Conservation (phyloP, 176 grass and related monocot genomes). For the Musa acuminata region DNA sequence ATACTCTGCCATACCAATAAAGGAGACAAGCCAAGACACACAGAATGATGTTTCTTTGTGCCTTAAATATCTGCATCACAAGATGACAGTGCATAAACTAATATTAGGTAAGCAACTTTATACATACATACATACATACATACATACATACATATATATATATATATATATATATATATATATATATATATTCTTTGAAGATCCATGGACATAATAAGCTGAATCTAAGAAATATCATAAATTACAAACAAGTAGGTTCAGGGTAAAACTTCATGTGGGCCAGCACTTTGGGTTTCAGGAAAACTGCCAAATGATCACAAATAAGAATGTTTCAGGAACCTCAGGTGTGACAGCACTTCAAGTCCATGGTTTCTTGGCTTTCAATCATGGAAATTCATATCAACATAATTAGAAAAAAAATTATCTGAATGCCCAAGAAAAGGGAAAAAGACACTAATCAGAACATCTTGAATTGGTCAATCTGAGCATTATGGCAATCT, state of each 20-base stretch:
- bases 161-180: too few relatives aligned
- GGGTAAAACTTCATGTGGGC: background rate
- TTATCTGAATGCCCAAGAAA: too few relatives aligned
- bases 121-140: background rate
- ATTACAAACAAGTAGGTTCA: background rate
- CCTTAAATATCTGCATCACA: constrained; percentile 8
- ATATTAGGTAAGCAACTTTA: background rate
- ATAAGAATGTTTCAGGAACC: too few relatives aligned
- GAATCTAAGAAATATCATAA: background rate
- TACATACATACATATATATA: too few relatives aligned
- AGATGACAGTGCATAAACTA: background rate
- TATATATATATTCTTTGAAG: background rate
- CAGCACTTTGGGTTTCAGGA: background rate
- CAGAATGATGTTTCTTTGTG: constrained; percentile 4
- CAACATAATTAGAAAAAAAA: too few relatives aligned
- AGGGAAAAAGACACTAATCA: too few relatives aligned
- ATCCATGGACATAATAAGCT: background rate
- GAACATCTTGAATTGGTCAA: too few relatives aligned
- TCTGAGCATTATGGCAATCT: too few relatives aligned
- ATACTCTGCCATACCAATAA: constrained; percentile 1
- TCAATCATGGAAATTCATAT: too few relatives aligned
- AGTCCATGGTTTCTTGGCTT: too few relatives aligned
- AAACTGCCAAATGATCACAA: too few relatives aligned
- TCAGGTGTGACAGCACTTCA: too few relatives aligned
- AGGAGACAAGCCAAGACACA: constrained; percentile 5